A percentile compares a stretch with the other conserved stretches of the same genome.
Conservation (phyloP, 2,329 filamentous ascomycete genomes). For the Byssoonygena ceratinophila region DNA sequence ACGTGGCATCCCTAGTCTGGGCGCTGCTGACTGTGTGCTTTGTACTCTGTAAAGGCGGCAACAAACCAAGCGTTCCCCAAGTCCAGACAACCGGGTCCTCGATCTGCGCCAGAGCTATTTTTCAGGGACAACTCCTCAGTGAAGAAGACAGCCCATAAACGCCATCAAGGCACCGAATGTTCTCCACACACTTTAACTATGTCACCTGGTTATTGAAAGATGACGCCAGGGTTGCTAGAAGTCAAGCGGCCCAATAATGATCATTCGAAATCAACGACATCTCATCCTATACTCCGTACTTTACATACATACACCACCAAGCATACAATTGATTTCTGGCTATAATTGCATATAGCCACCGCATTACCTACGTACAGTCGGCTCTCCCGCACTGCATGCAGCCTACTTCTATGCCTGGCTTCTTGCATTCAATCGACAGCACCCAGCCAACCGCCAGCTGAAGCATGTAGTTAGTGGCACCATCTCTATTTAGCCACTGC, state of each 20-base stretch:
- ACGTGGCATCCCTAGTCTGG: too few species aligned
- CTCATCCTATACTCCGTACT: too few species aligned
- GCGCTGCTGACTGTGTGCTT: too few species aligned
- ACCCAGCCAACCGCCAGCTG: neutral
- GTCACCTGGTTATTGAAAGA: too few species aligned
- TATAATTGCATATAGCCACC: neutral
- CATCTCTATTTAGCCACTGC: neutral
- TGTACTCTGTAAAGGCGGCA: too few species aligned
- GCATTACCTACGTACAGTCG: neutral
- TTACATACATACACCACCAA: too few species aligned
- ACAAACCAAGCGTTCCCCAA: neutral
- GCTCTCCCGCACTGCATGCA: neutral
- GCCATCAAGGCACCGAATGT: neutral
- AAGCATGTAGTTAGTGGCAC: neutral
- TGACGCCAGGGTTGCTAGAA: too few species aligned
- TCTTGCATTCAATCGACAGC: neutral
- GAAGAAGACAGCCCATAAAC: neutral
- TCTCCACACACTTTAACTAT: too few species aligned
- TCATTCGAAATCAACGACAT: neutral
- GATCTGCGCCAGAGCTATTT: neutral
- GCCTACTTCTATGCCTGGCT: neutral
- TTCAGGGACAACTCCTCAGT: too few species aligned
- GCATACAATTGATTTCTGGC: too few species aligned
- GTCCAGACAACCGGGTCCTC: neutral
- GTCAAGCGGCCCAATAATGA: too few species aligned